Conservation (phyloP, 257 asterid genomes). For the Euphrasia confusa region DNA sequence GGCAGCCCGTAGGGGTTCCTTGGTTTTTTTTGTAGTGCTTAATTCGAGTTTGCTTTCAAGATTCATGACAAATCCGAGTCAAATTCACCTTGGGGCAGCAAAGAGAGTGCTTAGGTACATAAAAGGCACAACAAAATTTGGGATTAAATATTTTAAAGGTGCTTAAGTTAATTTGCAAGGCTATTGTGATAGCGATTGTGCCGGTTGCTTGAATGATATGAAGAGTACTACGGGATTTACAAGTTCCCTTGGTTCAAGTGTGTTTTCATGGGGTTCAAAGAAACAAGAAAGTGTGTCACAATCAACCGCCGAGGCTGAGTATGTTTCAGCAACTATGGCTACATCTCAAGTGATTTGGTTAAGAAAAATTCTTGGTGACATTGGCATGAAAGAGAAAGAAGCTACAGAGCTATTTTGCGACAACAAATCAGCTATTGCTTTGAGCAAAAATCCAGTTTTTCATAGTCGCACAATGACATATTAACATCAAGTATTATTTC, state of each 20-base stretch:
- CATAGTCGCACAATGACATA: background rate
- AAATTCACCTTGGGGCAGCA: too few species aligned
- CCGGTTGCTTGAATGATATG: background rate
- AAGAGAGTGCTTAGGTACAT: too few species aligned
- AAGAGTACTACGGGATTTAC: background rate
- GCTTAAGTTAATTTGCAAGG: background rate
- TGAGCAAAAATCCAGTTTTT: background rate
- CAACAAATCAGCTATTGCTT: background rate
- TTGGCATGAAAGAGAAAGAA: background rate
- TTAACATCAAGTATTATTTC: too few species aligned
- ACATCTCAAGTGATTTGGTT: background rate
- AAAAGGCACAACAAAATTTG: too few species aligned
- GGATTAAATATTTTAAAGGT: background rate
- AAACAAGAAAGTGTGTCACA: background rate
- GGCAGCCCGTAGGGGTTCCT: too few species aligned
- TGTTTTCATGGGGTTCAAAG: background rate
- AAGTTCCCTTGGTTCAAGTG: background rate
- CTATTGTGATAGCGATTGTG: background rate
- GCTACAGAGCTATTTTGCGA: background rate
- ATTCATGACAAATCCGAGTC: too few species aligned
- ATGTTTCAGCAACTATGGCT: background rate
- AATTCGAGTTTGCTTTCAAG: too few species aligned
- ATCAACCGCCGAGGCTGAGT: background rate
- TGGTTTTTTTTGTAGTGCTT: too few species aligned
- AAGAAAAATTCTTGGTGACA: background rate